A percentile compares a stretch with the other conserved stretches of the same genome.
phyloP scores from a whole-genome alignment of 2,329 filamentous ascomycete genomes.

The Ramularia endophylla region DNA sequence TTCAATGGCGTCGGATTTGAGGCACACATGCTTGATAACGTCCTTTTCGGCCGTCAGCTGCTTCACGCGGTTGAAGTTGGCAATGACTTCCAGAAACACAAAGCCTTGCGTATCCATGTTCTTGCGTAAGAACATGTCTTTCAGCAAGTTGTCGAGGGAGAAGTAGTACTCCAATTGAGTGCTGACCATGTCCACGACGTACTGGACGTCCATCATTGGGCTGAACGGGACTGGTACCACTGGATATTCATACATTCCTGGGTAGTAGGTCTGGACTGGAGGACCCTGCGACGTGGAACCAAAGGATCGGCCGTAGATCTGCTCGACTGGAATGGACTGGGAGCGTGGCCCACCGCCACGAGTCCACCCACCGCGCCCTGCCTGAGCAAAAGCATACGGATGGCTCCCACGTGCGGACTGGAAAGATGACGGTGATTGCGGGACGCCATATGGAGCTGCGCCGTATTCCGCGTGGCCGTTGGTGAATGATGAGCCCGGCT shows the following conservation, averaged over 20 bases:
- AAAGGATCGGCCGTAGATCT: conserved; percentile 37
- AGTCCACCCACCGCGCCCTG: conserved; percentile 36
- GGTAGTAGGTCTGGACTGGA: conserved; percentile 45
- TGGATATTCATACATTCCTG: conserved; percentile 44
- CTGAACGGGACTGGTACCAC: conserved; percentile 49
- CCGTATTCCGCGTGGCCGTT: conserved; percentile 23
- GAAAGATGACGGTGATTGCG: conserved; percentile 26
- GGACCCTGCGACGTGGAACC: conserved; percentile 30
- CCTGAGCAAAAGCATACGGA: conserved; percentile 26
- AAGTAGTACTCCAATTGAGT: conserved; percentile 83
- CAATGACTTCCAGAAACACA: conserved; percentile 71
- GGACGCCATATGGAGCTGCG: conserved; percentile 17
- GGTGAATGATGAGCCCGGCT: conserved; percentile 12
- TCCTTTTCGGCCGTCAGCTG: conserved; percentile 65
- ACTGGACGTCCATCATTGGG: conserved; percentile 53
- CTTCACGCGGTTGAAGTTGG: conserved; percentile 80
- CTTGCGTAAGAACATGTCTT: conserved; percentile 79
- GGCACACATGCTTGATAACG: conserved; percentile 67
- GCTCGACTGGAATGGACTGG: conserved; percentile 53
- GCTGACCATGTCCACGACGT: conserved; percentile 52
- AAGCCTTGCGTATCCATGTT: conserved; percentile 97
- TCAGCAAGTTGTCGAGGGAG: conserved; percentile 90
- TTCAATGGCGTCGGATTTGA: conserved; percentile 67
- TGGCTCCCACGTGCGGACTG: conserved; percentile 25
- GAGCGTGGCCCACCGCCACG: conserved; percentile 38